These are phyloP conservation scores for Oropetium thomaeum DNA, from an alignment of 176 grass and related monocot genomes.

Conservation along the genomic window DNA sequence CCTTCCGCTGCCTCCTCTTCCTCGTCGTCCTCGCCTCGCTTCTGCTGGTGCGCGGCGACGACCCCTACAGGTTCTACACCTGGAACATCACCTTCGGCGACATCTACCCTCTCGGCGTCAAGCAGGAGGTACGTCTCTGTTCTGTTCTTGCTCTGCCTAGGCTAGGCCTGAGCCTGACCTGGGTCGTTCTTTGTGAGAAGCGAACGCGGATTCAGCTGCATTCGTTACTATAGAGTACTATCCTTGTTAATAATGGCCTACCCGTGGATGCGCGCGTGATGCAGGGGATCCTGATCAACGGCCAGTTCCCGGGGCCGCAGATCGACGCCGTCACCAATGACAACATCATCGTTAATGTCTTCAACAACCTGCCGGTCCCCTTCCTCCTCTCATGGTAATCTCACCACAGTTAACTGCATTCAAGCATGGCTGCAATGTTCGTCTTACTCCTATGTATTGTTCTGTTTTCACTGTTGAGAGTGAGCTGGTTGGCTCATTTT, in stretches of 20 bases:
- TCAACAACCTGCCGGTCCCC: slow-evolving; percentile 76
- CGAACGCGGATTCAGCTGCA: slow-evolving; percentile 5
- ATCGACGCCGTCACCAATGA: slow-evolving; percentile 97
- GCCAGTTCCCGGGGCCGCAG: slow-evolving; percentile 94
- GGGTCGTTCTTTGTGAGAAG: no score
- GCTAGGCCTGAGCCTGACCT: no score
- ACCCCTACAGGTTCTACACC: slow-evolving; percentile 80
- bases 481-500: background rate
- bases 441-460: background rate
- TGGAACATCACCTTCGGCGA: slow-evolving; percentile 86
- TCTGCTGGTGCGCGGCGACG: slow-evolving; percentile 38
- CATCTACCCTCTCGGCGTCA: slow-evolving; percentile 81
- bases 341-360: slow-evolving; percentile 94
- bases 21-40: slow-evolving; percentile 12
- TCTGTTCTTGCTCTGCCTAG: background rate
- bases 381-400: slow-evolving; percentile 87
- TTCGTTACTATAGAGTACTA: background rate
- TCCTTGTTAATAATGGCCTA: background rate
- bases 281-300: slow-evolving; percentile 98
- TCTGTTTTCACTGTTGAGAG: background rate
- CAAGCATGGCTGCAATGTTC: no score
- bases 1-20: slow-evolving; percentile 4
- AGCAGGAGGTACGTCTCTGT: slow-evolving; percentile 45
- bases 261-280: background rate
- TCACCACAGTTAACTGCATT: background rate